These are phyloP conservation scores for Vitis rotundifolia DNA, from an alignment of 164 flowering plant species.

Conservation along the genomic window DNA sequence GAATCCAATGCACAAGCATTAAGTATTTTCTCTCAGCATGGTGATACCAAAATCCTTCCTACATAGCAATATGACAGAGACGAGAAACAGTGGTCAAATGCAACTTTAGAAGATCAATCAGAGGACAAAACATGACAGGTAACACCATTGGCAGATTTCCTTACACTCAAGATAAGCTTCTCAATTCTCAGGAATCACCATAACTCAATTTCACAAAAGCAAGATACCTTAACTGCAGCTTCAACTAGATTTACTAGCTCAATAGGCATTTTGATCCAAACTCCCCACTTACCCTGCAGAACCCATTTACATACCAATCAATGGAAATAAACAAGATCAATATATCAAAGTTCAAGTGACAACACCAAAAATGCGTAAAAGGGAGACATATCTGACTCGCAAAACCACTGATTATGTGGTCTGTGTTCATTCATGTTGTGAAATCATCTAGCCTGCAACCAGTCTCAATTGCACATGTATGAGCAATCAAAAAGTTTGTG, in stretches of 20 bases:
- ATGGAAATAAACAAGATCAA: not conserved
- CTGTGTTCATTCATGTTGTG: not conserved
- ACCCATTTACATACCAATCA: not conserved
- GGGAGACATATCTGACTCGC: not conserved
- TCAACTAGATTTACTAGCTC: conserved; percentile 51
- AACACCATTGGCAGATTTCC: too few species aligned
- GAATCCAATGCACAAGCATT: conserved; percentile 64
- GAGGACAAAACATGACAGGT: not conserved
- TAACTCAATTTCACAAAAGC: not conserved
- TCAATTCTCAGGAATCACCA: not conserved
- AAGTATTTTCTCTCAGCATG: conserved; percentile 60
- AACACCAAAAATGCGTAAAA: not conserved
- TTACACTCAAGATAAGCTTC: not conserved
- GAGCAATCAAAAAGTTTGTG: not conserved
- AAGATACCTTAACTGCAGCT: conserved; percentile 47
- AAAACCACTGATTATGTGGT: not conserved
- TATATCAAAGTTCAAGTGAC: not conserved
- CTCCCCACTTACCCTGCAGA: conserved; percentile 53
- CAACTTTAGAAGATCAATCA: not conserved
- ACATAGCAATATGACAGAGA: not conserved
- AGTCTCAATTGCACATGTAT: not conserved
- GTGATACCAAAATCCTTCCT: conserved; percentile 66
- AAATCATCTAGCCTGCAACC: not conserved
- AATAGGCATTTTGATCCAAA: conserved; percentile 61
- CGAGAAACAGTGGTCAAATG: not conserved